Conservation (phyloP, 2,329 filamentous ascomycete genomes). For the Diplocarpon rosae region DNA sequence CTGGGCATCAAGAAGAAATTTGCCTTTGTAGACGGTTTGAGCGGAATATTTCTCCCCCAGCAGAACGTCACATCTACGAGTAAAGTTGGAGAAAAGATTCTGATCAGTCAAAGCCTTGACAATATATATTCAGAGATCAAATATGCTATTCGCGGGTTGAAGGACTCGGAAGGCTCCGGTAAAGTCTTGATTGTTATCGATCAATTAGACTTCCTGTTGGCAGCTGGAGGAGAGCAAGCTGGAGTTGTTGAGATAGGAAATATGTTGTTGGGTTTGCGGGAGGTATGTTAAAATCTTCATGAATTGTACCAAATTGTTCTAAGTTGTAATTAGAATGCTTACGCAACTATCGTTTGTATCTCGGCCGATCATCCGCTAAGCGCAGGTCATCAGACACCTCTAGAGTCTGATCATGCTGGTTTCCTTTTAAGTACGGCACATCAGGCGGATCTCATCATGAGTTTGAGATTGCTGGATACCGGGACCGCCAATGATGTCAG, state of each 20-base stretch:
- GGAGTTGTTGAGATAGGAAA: slow-evolving; percentile 39
- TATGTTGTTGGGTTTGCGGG: slow-evolving; percentile 46
- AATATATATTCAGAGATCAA: slow-evolving; percentile 16
- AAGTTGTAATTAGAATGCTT: slow-evolving; percentile 38
- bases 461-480: slow-evolving; percentile 68
- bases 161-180: slow-evolving; percentile 5
- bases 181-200: slow-evolving; percentile 53
- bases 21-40: slow-evolving; percentile 59
- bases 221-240: slow-evolving; percentile 39
- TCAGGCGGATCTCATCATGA: slow-evolving; percentile 58
- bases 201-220: slow-evolving; percentile 53
- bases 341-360: slow-evolving; percentile 55
- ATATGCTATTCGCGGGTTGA: slow-evolving; percentile 12
- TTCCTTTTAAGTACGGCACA: slow-evolving; percentile 66
- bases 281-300: slow-evolving; percentile 37
- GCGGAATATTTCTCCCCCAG: slow-evolving; percentile 18
- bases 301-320: neutral
- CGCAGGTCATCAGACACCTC: slow-evolving; percentile 44
- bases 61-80: slow-evolving; percentile 1
- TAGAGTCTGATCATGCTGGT: slow-evolving; percentile 62
- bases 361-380: slow-evolving; percentile 67
- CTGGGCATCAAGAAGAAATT: slow-evolving; percentile 49
- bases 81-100: slow-evolving; percentile 7
- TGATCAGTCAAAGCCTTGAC: slow-evolving; percentile 12
- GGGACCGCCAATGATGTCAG: slow-evolving; percentile 86